phyloP scores from a whole-genome alignment of 352 stramenopile species.

The Ophiocytium majus region DNA sequence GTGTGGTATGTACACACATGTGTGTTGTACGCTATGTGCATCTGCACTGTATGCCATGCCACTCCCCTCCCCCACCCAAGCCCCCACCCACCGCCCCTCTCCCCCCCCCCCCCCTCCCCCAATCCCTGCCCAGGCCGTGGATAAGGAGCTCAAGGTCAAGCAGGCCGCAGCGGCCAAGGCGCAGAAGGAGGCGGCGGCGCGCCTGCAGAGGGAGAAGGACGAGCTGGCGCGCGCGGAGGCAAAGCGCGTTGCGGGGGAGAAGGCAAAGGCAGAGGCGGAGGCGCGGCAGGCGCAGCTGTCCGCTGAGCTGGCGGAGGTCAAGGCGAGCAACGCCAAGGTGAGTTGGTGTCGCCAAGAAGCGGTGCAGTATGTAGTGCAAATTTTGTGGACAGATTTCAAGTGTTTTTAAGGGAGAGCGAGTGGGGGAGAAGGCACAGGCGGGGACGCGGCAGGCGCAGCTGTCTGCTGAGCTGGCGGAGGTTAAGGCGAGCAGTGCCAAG shows the following conservation, averaged over 20 bases:
- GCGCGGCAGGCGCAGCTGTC: not conserved
- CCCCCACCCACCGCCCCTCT: too few species aligned
- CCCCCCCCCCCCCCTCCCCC: too few species aligned
- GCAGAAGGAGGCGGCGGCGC: not conserved
- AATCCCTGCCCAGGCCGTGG: not conserved
- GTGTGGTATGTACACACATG: too few species aligned
- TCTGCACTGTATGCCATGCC: too few species aligned
- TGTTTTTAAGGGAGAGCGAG: not conserved
- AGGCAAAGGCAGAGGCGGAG: slow-evolving; percentile 12
- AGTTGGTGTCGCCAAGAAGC: not conserved
- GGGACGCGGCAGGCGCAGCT: not conserved
- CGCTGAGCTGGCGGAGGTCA: not conserved
- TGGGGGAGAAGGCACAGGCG: not conserved
- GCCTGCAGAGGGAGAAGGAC: not conserved
- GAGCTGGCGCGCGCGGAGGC: slow-evolving; percentile 5
- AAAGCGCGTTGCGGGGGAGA: not conserved
- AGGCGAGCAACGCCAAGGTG: slow-evolving; percentile 8
- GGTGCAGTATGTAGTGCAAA: not conserved
- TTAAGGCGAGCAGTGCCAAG: not conserved
- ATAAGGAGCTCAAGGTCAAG: slow-evolving; percentile 19
- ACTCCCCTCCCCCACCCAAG: too few species aligned
- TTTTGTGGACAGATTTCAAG: not conserved
- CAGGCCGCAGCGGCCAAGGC: not conserved
- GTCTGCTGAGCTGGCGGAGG: not conserved
- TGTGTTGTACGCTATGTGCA: too few species aligned